phyloP scores from a whole-genome alignment of 371 early-diverging fungal species.

The Gilbertella persicaria region DNA sequence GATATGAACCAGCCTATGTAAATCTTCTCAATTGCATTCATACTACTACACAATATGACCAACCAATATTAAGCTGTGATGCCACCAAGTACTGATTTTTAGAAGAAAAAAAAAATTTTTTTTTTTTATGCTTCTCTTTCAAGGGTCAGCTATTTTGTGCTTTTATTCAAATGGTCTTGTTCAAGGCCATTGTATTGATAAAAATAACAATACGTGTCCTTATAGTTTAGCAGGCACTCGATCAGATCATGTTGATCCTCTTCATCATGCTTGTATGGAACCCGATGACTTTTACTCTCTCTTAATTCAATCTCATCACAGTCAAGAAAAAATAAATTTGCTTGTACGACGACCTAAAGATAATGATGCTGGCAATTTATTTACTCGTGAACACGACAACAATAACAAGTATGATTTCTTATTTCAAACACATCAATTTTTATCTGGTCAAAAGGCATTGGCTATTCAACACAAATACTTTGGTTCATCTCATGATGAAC shows the following conservation, averaged over 20 bases:
- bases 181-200: conserved; percentile 18
- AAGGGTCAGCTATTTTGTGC: conserved; percentile 24
- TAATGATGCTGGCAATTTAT: conserved; percentile 20
- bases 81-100: no score
- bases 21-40: no score
- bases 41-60: no score
- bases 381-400: conserved; percentile 9
- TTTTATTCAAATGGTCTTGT: conserved; percentile 16
- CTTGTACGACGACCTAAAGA: conserved; percentile 13
- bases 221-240: conserved; percentile 17
- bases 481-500: background rate
- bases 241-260: conserved; percentile 15
- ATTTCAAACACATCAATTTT: conserved; percentile 21
- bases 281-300: conserved; percentile 21
- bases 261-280: conserved; percentile 29
- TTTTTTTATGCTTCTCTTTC: conserved; percentile 8
- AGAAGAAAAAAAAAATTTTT: no score
- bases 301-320: conserved; percentile 6
- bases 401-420: conserved; percentile 10
- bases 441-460: conserved; percentile 10
- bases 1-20: no score
- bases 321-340: background rate
- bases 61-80: no score
- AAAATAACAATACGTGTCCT: conserved; percentile 1
- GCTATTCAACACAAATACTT: conserved; percentile 14